Conservation (phyloP, 2,329 filamentous ascomycete genomes). For the Aphanocladium album region DNA sequence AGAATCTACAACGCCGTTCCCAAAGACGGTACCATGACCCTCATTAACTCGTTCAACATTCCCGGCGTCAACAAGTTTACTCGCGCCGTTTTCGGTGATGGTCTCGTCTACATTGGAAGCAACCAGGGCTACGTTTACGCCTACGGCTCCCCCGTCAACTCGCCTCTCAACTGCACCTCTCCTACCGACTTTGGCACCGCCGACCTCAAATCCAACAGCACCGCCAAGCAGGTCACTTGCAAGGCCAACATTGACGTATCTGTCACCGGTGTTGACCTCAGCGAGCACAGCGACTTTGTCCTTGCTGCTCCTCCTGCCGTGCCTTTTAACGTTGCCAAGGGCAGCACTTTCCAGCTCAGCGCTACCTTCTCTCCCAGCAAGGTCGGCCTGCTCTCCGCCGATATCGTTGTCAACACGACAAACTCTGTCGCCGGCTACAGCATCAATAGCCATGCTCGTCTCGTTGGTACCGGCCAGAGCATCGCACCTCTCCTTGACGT, state of each 20-base stretch:
- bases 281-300: constrained; percentile 30
- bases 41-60: constrained; percentile 48
- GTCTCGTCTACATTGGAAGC: constrained; percentile 49
- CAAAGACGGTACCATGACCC: constrained; percentile 37
- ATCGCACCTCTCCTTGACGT: constrained; percentile 39
- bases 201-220: constrained; percentile 32
- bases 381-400: constrained; percentile 44
- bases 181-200: constrained; percentile 42
- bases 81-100: constrained; percentile 53
- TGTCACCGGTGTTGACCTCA: constrained; percentile 33
- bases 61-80: constrained; percentile 51
- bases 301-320: constrained; percentile 30
- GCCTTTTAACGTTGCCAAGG: constrained; percentile 28
- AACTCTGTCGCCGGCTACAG: constrained; percentile 43
- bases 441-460: constrained; percentile 37
- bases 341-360: constrained; percentile 37
- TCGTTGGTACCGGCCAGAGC: constrained; percentile 47
- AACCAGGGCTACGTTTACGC: constrained; percentile 47
- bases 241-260: constrained; percentile 39
- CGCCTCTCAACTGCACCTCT: constrained; percentile 49
- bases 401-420: constrained; percentile 43
- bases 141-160: constrained; percentile 51
- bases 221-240: constrained; percentile 37
- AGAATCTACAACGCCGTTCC: constrained; percentile 50
- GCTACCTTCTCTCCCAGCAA: constrained; percentile 40